These are phyloP conservation scores for Xylaria longipes DNA, from an alignment of 495 filamentous ascomycete species.

Conservation along the genomic window DNA sequence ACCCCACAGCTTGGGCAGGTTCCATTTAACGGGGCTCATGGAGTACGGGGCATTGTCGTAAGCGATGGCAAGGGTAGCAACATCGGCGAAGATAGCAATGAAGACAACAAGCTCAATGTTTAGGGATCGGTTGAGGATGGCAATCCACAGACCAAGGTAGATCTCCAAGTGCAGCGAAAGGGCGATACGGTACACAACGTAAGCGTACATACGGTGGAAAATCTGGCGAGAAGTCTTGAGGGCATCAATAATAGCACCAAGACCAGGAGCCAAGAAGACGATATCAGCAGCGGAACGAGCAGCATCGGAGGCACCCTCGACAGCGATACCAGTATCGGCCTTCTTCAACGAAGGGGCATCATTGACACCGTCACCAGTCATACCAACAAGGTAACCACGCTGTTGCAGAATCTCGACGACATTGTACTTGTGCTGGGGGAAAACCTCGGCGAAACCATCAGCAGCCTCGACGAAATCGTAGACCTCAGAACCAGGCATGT, in stretches of 20 bases:
- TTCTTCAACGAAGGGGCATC: slow-evolving; percentile 96
- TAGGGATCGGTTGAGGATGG: slow-evolving; percentile 79
- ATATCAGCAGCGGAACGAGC: slow-evolving; percentile 93
- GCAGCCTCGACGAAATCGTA: slow-evolving; percentile 95
- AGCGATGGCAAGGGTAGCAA: slow-evolving; percentile 90
- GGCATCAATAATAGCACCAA: slow-evolving; percentile 91
- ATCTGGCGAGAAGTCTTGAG: slow-evolving; percentile 94
- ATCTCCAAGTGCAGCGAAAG: slow-evolving; percentile 89
- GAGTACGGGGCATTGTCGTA: slow-evolving; percentile 93
- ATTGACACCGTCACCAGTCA: slow-evolving; percentile 99
- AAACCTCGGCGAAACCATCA: slow-evolving; percentile 95
- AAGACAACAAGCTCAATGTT: slow-evolving; percentile 89
- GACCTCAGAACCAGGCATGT: slow-evolving; percentile 90
- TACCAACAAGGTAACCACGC: slow-evolving; percentile 94
- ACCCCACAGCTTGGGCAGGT: slow-evolving; percentile 90
- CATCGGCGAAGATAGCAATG: slow-evolving; percentile 93
- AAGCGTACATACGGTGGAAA: slow-evolving; percentile 97
- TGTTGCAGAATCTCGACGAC: slow-evolving; percentile 97
- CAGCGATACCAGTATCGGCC: slow-evolving; percentile 92
- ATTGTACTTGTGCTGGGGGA: slow-evolving; percentile 97
- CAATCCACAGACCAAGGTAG: slow-evolving; percentile 90
- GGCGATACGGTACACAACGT: slow-evolving; percentile 95
- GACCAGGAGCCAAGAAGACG: slow-evolving; percentile 88
- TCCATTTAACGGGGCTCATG: slow-evolving; percentile 90
- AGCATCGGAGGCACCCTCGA: slow-evolving; percentile 92